Base-by-base conservation (phyloP, 2,329 filamentous ascomycete species). In the Pseudohalonectria lignicola region DNA sequence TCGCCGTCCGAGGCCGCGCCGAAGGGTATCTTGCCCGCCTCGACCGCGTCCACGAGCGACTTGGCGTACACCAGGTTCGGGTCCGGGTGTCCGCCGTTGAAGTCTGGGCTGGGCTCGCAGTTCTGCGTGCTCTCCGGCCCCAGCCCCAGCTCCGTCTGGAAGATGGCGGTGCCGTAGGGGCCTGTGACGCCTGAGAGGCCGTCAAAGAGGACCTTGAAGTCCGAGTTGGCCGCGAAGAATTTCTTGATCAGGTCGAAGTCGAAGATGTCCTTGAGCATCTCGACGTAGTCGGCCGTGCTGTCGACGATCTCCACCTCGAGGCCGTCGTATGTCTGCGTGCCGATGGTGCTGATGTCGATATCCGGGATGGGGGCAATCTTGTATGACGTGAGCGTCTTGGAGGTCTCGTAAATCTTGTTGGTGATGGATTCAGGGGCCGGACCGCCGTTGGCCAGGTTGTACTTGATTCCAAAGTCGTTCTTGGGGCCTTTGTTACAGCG, bases 381-480 rank as follows among this genome's bases (percentile, higher is more conserved):
- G 76, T 96, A 98, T 36, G 82, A 86, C 32, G 78, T 85, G 51
- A 98, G 73, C 46, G 74, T 79, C 74, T 95, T 96, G 51, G 90
- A 90, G 44, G 80, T 78, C 52, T 90, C 86, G 67, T 76, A 96
- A 61, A 98, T 96, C 70, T 94, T 94, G 78, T 98, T 93, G 49
- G 92, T 98, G 48, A 98, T 86, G 39, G 84, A 82, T 64, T 98
- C 92, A 42, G 92, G 92, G 40, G 92, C 92, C 31, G 92, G 92
- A 40, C 88, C 92, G 52, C 92, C 92, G 56, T 98, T 96, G 60
- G 86, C 72, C 42, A 98, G 73, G 73, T 98, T 98, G 76, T 98
- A 98, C 71, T 98, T 98, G 79, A 98, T 98, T 52, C 92, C 92
- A 53, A 98, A 98, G 65, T 98, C 92, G 59, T 92, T 83, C 51